These are phyloP conservation scores for Xylaria sp. DNA, from an alignment of 2,329 filamentous ascomycete genomes.

Conservation along the genomic window DNA sequence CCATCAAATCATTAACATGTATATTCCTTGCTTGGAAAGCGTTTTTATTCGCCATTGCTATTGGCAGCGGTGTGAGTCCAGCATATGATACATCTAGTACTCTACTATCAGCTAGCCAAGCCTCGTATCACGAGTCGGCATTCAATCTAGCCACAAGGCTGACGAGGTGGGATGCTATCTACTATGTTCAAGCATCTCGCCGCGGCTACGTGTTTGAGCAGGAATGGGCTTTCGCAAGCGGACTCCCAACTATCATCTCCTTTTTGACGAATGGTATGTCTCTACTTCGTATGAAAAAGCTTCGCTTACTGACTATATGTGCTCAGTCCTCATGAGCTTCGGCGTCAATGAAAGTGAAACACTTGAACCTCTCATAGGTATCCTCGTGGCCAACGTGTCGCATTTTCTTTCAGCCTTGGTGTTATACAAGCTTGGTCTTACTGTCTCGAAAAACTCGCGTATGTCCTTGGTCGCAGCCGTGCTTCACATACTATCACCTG, in stretches of 20 bases:
- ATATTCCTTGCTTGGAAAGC: constrained; percentile 74
- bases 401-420: constrained; percentile 81
- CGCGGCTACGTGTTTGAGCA: constrained; percentile 79
- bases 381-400: constrained; percentile 74
- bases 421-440: constrained; percentile 72
- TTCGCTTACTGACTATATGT: constrained; percentile 19
- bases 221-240: constrained; percentile 81
- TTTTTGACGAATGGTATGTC: constrained; percentile 50
- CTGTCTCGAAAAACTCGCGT: constrained; percentile 62
- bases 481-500: constrained; percentile 86
- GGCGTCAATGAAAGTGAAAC: constrained; percentile 42
- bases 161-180: constrained; percentile 84
- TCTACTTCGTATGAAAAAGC: constrained; percentile 1
- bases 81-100: constrained; percentile 84
- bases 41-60: constrained; percentile 70
- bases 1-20: constrained; percentile 46
- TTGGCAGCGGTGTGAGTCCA: constrained; percentile 61
- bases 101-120: constrained; percentile 58
- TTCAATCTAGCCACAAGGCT: constrained; percentile 64
- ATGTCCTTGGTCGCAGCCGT: constrained; percentile 74
- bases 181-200: constrained; percentile 72
- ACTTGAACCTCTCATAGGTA: constrained; percentile 64
- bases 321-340: constrained; percentile 42
- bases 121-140: constrained; percentile 47
- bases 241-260: constrained; percentile 57